Base-by-base conservation (phyloP, 768 basidiomycete genomes). In the Tricholoma sp. region DNA sequence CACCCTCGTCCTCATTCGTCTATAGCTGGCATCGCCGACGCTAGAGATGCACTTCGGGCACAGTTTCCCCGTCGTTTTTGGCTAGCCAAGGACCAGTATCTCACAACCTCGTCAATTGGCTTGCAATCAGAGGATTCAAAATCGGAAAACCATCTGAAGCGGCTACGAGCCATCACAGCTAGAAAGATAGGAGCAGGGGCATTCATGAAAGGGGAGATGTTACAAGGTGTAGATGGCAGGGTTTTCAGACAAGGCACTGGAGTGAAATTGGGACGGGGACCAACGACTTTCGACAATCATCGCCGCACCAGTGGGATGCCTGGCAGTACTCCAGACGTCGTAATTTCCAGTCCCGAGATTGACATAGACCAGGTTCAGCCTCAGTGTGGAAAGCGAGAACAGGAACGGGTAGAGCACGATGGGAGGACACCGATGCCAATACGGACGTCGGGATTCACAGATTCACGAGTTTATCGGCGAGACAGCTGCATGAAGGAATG, bases 181-280 rank as follows among this genome's bases (percentile, higher is more conserved):
- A 53, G 47, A 46, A 55, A 52, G 10, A 37, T 62, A 14, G 58
- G 61, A 53, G 56, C 50, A 10, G 58, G 61, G 10, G 56, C 58
- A 14, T 59, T 59, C 19, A 59, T 57, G 56, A 62, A 59, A 51
- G 52, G 57, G 29, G 61, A 63, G 51, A 60, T 41, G n/a, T 51
- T 60, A 32, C 54, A 54, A 29, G 32, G 54, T 16, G 19, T 39
- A 37, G 57, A 57, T 22, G 61, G 59, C 43, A 56, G 41, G 11
- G 35, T 57, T 47, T 41, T 52, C 43, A 59, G 53, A 51, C 55
- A 50, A 9, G 53, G 56, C 2, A 46, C 16, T 9, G 10, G 45
- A 7, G 11, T 29, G 27, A 14, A 7, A 22, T 24, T 19, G 12
- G 11, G 12, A 46, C 45, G 46, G 3, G 24, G 24, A 16, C 46